phyloP scores from a whole-genome alignment of 495 filamentous ascomycete species.

The Pyrenula aspistea region DNA sequence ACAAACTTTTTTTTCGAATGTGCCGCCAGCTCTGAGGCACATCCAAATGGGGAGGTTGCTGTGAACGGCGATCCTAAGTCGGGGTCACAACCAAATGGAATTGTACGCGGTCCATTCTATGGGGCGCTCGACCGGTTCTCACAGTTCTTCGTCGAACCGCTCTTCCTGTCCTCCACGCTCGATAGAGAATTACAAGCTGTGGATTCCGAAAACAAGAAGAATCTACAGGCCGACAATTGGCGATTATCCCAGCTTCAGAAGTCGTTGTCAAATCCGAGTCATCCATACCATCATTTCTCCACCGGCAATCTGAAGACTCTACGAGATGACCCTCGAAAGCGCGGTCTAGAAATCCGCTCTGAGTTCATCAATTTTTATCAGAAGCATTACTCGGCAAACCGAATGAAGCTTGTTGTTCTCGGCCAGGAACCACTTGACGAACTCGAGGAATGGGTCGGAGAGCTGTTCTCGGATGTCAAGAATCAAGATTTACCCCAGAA shows the following conservation, averaged over 20 bases:
- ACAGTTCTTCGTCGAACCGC: constrained; percentile 89
- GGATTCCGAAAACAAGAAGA: constrained; percentile 99
- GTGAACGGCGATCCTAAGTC: constrained; percentile 7
- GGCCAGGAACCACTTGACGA: constrained; percentile 83
- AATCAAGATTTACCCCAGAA: constrained; percentile 80
- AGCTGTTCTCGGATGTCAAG: constrained; percentile 69
- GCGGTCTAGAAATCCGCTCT: constrained; percentile 77
- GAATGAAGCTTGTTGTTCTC: constrained; percentile 89
- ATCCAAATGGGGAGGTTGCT: constrained; percentile 34
- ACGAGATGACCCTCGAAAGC: constrained; percentile 68
- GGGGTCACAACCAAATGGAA: constrained; percentile 2
- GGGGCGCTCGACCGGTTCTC: constrained; percentile 92
- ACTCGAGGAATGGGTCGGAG: constrained; percentile 76
- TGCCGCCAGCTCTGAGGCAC: constrained; percentile 47
- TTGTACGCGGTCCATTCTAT: constrained; percentile 54
- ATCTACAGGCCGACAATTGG: constrained; percentile 92
- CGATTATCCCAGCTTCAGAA: constrained; percentile 86
- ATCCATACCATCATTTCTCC: constrained; percentile 93
- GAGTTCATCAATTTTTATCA: constrained; percentile 93
- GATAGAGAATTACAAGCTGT: constrained; percentile 89
- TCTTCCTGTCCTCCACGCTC: constrained; percentile 81
- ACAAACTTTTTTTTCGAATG: constrained; percentile 99
- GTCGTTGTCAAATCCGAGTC: constrained; percentile 74
- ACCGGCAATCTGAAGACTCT: constrained; percentile 87
- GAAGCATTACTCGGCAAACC: constrained; percentile 86